phyloP scores from a whole-genome alignment of 2,329 filamentous ascomycete genomes.

The Ceratocystis variospora region DNA sequence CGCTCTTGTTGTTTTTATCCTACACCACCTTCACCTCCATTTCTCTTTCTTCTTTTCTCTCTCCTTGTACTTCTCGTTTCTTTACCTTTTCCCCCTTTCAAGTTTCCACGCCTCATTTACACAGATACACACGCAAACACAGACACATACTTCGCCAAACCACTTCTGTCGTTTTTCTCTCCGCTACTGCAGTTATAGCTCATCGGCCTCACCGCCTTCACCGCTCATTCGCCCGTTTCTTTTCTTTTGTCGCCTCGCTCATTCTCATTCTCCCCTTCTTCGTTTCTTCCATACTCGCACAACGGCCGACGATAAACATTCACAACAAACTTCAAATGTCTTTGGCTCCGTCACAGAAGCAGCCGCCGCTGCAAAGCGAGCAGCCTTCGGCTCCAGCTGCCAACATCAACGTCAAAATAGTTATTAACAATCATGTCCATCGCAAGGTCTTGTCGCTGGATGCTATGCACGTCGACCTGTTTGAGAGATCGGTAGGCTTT shows the following conservation, averaged over 20 bases:
- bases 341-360: too few species aligned
- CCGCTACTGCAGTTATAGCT: conserved; percentile 9
- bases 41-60: conserved; percentile 16
- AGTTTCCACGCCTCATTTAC: background rate
- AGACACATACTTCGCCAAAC: background rate
- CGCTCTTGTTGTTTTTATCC: conserved; percentile 19
- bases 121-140: background rate
- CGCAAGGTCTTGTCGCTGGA: background rate
- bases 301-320: too few species aligned
- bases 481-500: conserved; percentile 70
- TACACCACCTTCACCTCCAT: conserved; percentile 14
- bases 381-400: background rate
- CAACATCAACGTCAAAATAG: conserved; percentile 8
- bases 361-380: too few species aligned
- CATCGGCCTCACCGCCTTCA: background rate
- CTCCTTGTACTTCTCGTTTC: conserved; percentile 11
- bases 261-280: background rate
- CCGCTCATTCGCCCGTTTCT: background rate
- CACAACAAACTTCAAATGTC: too few species aligned
- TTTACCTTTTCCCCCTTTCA: conserved; percentile 17
- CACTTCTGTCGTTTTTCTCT: conserved; percentile 15
- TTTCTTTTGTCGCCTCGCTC: background rate
- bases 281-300: too few species aligned
- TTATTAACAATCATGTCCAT: background rate
- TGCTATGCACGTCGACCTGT: conserved; percentile 41